Evolutionary conservation across 1,284 basidiomycete genomes (phyloP).

Genomic region (Rhodotorula sp.): DNA sequence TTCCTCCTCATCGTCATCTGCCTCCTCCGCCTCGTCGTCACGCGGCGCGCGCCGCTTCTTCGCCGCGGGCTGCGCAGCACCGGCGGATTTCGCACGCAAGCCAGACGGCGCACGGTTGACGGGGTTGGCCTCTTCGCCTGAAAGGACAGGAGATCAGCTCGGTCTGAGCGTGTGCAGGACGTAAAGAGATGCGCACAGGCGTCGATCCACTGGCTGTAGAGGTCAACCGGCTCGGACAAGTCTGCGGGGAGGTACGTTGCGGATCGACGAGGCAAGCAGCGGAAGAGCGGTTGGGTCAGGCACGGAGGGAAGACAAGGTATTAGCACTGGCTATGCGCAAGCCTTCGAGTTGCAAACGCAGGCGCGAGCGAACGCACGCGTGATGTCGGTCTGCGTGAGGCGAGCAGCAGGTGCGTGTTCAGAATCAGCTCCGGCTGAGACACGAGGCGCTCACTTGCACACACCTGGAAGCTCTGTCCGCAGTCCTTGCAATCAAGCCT

Average conservation of each 20-base stretch:
- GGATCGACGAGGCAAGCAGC: background rate
- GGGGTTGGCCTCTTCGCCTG: slow-evolving; percentile 25
- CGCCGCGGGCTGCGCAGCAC: background rate
- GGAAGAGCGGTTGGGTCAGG: background rate
- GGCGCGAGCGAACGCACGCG: slow-evolving; percentile 27
- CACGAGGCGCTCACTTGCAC: background rate
- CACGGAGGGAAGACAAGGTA: background rate
- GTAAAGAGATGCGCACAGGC: slow-evolving; percentile 48
- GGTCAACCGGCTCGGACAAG: slow-evolving; percentile 52
- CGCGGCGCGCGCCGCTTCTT: background rate
- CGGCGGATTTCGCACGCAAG: background rate
- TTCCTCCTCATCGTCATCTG: slow-evolving; percentile 12
- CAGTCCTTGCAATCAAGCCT: slow-evolving; percentile 54
- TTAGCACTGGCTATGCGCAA: background rate
- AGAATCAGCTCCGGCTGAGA: too few species aligned
- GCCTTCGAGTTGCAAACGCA: background rate
- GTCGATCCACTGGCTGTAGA: slow-evolving; percentile 55
- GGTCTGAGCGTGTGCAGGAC: background rate
- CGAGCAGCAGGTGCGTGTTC: background rate
- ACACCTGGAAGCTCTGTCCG: slow-evolving; percentile 43
- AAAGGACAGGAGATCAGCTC: background rate
- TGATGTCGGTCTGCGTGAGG: slow-evolving; percentile 46
- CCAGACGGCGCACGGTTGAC: background rate
- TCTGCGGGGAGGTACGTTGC: slow-evolving; percentile 49
- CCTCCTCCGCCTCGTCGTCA: slow-evolving; percentile 7